Evolutionary conservation across 345 rosid species (phyloP).

Genomic region (Cardamine occulta): DNA sequence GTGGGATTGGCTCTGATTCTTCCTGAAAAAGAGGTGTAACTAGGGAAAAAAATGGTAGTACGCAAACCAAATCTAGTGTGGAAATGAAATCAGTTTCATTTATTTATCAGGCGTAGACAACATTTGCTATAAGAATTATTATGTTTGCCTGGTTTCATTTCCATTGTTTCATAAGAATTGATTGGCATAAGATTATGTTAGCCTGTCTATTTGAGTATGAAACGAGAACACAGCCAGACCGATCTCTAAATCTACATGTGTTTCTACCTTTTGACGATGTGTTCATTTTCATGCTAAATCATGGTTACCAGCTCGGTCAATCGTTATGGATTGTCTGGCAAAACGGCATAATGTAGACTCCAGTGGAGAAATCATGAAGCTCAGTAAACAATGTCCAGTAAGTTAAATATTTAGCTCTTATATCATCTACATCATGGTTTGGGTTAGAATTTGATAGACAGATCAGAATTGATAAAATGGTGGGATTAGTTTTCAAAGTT

Average conservation of each 20-base stretch:
- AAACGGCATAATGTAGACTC: slow-evolving; percentile 59
- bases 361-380: slow-evolving; percentile 80
- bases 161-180: background rate
- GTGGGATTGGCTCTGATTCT: background rate
- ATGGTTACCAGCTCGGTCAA: slow-evolving; percentile 87
- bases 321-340: slow-evolving; percentile 69
- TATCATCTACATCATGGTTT: background rate
- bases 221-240: background rate
- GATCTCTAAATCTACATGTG: background rate
- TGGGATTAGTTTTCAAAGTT: slow-evolving; percentile 16
- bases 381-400: slow-evolving; percentile 73
- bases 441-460: background rate
- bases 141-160: background rate
- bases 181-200: background rate
- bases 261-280: slow-evolving; percentile 48
- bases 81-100: background rate
- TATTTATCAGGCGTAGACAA: background rate
- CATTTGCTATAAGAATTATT: background rate
- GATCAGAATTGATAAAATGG: background rate
- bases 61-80: background rate
- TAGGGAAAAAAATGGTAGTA: background rate
- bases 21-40: background rate
- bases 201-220: background rate
- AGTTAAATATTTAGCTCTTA: slow-evolving; percentile 38
- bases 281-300: slow-evolving; percentile 70